Conservation (phyloP, 306 rosid species). For the Hippophae tibetana region DNA sequence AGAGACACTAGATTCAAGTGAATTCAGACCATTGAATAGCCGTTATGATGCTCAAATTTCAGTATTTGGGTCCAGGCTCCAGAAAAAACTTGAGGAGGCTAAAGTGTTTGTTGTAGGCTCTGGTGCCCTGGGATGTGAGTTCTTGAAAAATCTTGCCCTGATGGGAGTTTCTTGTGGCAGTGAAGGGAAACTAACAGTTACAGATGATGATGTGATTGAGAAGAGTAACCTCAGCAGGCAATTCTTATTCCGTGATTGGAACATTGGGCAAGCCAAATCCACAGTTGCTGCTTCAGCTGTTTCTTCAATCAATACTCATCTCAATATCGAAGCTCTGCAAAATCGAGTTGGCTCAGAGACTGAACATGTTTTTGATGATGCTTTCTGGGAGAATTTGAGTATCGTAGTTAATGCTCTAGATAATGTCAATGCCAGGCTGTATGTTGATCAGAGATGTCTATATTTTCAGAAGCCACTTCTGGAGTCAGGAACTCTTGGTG, state of each 20-base stretch:
- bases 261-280: constrained; percentile 95
- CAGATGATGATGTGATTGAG: constrained; percentile 98
- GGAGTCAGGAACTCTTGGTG: constrained; percentile 97
- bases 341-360: constrained; percentile 79
- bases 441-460: constrained; percentile 92
- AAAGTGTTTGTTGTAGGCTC: constrained; percentile 80
- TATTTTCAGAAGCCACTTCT: constrained; percentile 98
- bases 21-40: constrained; percentile 63
- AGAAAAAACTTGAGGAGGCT: constrained; percentile 85
- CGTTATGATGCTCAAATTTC: constrained; percentile 98
- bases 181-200: constrained; percentile 67
- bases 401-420: constrained; percentile 84
- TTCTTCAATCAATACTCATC: constrained; percentile 45
- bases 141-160: constrained; percentile 74
- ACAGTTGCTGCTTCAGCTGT: constrained; percentile 89
- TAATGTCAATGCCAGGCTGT: constrained; percentile 89
- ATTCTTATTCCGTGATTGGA: constrained; percentile 98
- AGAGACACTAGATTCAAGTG: constrained; percentile 64
- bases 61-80: constrained; percentile 82
- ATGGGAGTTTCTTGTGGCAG: constrained; percentile 95
- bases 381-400: constrained; percentile 67
- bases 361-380: constrained; percentile 64
- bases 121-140: constrained; percentile 96
- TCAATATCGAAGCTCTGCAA: constrained; percentile 65
- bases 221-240: constrained; percentile 96